Evolutionary conservation across 768 basidiomycete species (phyloP).

Genomic region (Mycena kentingensis): DNA sequence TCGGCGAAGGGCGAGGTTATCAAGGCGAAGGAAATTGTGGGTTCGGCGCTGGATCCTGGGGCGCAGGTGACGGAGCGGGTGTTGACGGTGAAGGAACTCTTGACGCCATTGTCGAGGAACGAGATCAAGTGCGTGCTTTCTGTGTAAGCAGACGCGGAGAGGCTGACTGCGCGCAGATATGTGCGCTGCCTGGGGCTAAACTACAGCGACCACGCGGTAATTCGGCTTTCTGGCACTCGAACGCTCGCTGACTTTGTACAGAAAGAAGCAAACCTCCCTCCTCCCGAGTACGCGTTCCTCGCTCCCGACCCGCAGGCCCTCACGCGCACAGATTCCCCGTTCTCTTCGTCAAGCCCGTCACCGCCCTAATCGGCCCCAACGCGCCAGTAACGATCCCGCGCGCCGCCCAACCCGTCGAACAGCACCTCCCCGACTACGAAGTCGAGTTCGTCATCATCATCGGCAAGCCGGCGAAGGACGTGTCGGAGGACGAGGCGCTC

Average conservation of each 20-base stretch:
- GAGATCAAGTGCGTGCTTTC: no score
- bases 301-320: not conserved
- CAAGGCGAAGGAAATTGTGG: constrained; percentile 71
- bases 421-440: constrained; percentile 80
- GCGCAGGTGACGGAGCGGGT: constrained; percentile 64
- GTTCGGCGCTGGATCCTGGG: constrained; percentile 65
- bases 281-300: constrained; percentile 53
- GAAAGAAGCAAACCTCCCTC: constrained; percentile 67
- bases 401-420: constrained; percentile 66
- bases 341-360: constrained; percentile 78
- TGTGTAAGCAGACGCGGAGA: no score
- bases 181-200: constrained; percentile 82
- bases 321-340: constrained; percentile 58
- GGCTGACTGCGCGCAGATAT: no score
- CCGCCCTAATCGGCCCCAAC: constrained; percentile 69
- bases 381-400: constrained; percentile 67
- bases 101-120: constrained; percentile 67
- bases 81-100: constrained; percentile 70
- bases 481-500: constrained; percentile 76
- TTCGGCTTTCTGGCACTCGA: constrained; percentile 2
- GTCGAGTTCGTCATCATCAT: constrained; percentile 83
- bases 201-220: constrained; percentile 82
- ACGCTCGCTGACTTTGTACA: constrained; percentile 26
- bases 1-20: constrained; percentile 54
- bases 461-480: constrained; percentile 78